Evolutionary conservation across 495 filamentous ascomycete genomes (phyloP).

Genomic region (Lentithecium fluviatile): DNA sequence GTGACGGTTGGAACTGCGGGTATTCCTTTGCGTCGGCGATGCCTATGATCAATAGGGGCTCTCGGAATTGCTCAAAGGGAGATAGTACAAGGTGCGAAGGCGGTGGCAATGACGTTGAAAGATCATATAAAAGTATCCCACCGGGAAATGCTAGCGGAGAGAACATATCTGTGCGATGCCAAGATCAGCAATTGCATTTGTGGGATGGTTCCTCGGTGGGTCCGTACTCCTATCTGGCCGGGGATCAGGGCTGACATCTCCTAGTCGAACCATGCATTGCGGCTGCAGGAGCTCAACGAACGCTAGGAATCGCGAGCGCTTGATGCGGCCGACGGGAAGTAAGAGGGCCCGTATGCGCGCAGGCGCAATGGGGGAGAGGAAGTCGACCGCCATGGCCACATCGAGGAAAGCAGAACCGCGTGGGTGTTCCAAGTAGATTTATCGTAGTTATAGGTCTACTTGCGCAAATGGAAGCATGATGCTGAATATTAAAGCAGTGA

Average conservation of each 20-base stretch:
- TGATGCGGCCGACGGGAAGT: slow-evolving; percentile 82
- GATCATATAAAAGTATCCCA: slow-evolving; percentile 85
- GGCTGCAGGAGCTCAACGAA: slow-evolving; percentile 75
- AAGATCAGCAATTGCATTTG: slow-evolving; percentile 40
- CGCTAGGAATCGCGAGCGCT: slow-evolving; percentile 70
- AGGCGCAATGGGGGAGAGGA: slow-evolving; percentile 82
- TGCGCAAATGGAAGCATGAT: background rate
- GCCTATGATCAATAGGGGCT: slow-evolving; percentile 75
- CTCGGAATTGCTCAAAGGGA: slow-evolving; percentile 81
- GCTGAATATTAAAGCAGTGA: slow-evolving; percentile 12
- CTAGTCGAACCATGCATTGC: slow-evolving; percentile 81
- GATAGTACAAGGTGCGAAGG: slow-evolving; percentile 73
- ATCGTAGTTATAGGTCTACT: background rate
- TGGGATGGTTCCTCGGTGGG: background rate
- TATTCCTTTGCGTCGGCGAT: slow-evolving; percentile 59
- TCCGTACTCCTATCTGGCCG: slow-evolving; percentile 82
- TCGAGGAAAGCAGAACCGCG: slow-evolving; percentile 9
- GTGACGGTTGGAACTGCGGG: slow-evolving; percentile 24
- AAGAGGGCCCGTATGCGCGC: slow-evolving; percentile 82
- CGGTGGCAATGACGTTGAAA: slow-evolving; percentile 74
- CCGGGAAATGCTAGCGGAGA: slow-evolving; percentile 88
- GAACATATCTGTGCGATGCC: slow-evolving; percentile 73
- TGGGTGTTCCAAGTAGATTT: background rate
- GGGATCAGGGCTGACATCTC: slow-evolving; percentile 86
- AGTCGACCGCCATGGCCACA: slow-evolving; percentile 71